phyloP scores from a whole-genome alignment of 2,329 filamentous ascomycete genomes.

The Claviceps maximensis region DNA sequence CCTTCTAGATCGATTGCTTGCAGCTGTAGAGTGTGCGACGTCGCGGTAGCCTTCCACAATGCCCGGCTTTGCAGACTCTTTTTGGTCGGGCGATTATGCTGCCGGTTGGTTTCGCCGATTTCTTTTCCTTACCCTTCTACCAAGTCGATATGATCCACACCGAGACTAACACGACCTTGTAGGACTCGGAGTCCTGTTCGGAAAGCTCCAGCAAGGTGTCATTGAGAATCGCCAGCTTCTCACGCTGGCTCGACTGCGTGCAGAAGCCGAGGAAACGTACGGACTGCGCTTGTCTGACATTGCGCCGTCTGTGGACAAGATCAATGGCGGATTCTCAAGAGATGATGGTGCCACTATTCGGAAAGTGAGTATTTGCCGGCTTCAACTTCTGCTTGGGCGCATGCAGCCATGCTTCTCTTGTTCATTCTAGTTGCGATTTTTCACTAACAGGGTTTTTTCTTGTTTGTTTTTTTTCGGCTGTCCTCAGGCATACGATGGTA shows the following conservation, averaged over 20 bases:
- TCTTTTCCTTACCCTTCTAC: background rate
- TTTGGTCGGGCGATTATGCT: constrained; percentile 97
- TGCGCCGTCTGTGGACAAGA: constrained; percentile 65
- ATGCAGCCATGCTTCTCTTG: background rate
- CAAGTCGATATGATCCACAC: background rate
- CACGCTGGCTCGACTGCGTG: constrained; percentile 82
- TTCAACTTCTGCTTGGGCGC: background rate
- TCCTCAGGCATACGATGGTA: constrained; percentile 76
- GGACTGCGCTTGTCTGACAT: constrained; percentile 72
- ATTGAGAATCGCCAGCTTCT: constrained; percentile 91
- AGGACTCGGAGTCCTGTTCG: constrained; percentile 86
- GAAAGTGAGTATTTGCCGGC: constrained; percentile 47
- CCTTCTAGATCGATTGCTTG: background rate
- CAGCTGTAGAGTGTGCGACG: background rate
- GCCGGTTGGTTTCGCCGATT: constrained; percentile 46
- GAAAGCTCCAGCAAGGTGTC: constrained; percentile 92
- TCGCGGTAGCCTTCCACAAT: constrained; percentile 34
- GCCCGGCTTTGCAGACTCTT: constrained; percentile 87
- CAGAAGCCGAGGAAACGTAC: constrained; percentile 88
- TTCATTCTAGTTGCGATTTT: background rate
- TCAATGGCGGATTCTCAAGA: constrained; percentile 69
- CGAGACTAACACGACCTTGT: constrained; percentile 8
- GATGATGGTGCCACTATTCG: constrained; percentile 93
- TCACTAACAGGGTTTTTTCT: constrained; percentile 9
- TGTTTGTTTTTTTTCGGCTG: no score